Evolutionary conservation across 2,329 filamentous ascomycete species (phyloP), one percentile per base, ranked within the genome.

Genomic region (Thielaviopsis euricoi): DNA sequence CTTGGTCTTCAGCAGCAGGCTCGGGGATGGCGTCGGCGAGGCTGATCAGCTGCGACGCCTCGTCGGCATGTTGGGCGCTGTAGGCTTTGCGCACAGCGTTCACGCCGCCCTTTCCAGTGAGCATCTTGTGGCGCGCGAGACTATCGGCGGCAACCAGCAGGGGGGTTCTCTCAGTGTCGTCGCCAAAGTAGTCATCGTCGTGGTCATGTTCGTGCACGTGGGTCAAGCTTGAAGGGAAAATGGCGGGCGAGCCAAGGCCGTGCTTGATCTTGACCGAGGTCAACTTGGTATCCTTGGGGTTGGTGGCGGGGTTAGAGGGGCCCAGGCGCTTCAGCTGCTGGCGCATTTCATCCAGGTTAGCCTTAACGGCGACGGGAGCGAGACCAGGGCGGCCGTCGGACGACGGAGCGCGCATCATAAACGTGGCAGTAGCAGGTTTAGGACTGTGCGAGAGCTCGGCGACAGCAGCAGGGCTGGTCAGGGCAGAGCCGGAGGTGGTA

Each of bases 211-310:
- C 49, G 19, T 55, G 58, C 6, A 23, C 46, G 22, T 49, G 48
- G 29, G 29, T 10, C 9, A n/a, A 5, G 15, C 50, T 43, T 5
- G 25, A 21, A 15, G 51, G 33, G 23, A 53, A 37, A 15, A 61
- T 56, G 7, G 57, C 60, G 22, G 66, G 66, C 17, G 61, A 62
- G 23, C 50, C 57, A 13, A 71, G 63, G 25, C 71, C 71, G 62
- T 72, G 71, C 70, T 86, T 86, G 63, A 86, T 82, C 68, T 85
- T 85, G 63, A 86, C 82, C 0, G 82, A 78, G 19, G 80, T 78
- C 19, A 77, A 79, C 19, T 76, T 75, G 1, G 81, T 83, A 58
- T 75, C 76, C 66, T 78, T 81, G 1, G 83, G 83, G 58, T 82
- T 81, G 17, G 78, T 76, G 6, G 83, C 83, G 21, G 78, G 77